phyloP scores from a whole-genome alignment of 2,329 filamentous ascomycete species.

The Sordariomycetes sp. region DNA sequence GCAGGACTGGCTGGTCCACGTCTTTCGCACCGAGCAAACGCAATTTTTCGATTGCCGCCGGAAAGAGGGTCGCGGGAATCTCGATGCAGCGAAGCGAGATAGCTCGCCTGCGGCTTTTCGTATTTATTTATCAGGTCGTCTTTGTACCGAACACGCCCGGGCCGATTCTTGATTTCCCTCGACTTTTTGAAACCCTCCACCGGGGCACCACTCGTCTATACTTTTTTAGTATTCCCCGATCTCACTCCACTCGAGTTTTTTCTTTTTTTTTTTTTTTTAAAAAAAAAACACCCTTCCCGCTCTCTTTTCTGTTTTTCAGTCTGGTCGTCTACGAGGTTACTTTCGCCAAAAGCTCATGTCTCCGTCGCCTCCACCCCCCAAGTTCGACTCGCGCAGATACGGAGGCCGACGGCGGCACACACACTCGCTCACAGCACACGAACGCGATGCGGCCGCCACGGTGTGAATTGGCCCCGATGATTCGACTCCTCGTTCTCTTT shows the following conservation, averaged over 20 bases:
- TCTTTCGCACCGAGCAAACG: not conserved
- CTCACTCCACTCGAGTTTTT: not conserved
- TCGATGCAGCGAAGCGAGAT: not conserved
- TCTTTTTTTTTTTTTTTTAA: not conserved
- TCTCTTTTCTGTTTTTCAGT: not conserved
- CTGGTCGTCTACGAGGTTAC: not conserved
- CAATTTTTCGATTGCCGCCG: not conserved
- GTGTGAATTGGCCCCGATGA: not conserved
- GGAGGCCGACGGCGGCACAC: not conserved
- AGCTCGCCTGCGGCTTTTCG: not conserved
- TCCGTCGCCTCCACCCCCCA: not conserved
- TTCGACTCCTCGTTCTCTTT: not conserved
- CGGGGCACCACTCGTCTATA: not conserved
- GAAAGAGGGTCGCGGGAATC: not conserved
- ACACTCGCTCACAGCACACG: not conserved
- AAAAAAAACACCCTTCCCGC: too few species aligned
- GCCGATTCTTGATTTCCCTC: not conserved
- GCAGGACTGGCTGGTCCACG: not conserved
- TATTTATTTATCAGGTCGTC: not conserved
- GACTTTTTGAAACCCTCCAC: not conserved
- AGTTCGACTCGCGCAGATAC: not conserved
- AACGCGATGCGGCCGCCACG: not conserved
- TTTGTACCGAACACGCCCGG: not conserved
- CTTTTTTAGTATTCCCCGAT: not conserved
- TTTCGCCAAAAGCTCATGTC: not conserved